Evolutionary conservation across 1,284 basidiomycete species (phyloP).

Genomic region (Fomitopsis pinicola): DNA sequence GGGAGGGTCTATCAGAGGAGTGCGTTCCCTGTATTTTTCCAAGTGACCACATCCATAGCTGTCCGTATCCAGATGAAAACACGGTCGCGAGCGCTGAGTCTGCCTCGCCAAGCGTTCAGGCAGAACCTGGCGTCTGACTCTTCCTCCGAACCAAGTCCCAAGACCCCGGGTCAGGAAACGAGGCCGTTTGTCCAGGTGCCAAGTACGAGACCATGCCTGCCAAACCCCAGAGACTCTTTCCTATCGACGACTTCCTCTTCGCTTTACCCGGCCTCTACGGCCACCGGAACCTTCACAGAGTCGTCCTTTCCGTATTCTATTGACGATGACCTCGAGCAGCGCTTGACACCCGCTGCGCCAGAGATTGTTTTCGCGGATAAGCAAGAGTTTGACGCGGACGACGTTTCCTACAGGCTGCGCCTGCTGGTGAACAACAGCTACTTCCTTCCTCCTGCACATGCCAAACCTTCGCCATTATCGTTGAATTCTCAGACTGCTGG

Average conservation of each 20-base stretch:
- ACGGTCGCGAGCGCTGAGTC: slow-evolving; percentile 31
- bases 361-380: slow-evolving; percentile 32
- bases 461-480: slow-evolving; percentile 65
- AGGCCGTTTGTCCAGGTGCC: slow-evolving; percentile 20
- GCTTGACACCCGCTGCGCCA: slow-evolving; percentile 45
- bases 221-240: slow-evolving; percentile 43
- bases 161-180: slow-evolving; percentile 27
- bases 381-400: slow-evolving; percentile 66
- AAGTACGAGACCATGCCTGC: slow-evolving; percentile 18
- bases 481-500: slow-evolving; percentile 39
- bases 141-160: slow-evolving; percentile 32
- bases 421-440: slow-evolving; percentile 81
- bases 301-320: slow-evolving; percentile 56
- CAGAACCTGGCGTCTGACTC: slow-evolving; percentile 28
- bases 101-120: slow-evolving; percentile 32
- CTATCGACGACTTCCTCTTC: slow-evolving; percentile 64
- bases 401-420: slow-evolving; percentile 76
- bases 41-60: neutral
- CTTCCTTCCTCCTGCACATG: slow-evolving; percentile 78
- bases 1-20: slow-evolving; percentile 22
- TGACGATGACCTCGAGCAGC: slow-evolving; percentile 38
- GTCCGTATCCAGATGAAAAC: slow-evolving; percentile 13
- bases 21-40: slow-evolving; percentile 13
- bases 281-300: slow-evolving; percentile 50
- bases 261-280: slow-evolving; percentile 66